Evolutionary conservation across 805 yeast species (phyloP).

Genomic region (Dipodascus albidus): DNA sequence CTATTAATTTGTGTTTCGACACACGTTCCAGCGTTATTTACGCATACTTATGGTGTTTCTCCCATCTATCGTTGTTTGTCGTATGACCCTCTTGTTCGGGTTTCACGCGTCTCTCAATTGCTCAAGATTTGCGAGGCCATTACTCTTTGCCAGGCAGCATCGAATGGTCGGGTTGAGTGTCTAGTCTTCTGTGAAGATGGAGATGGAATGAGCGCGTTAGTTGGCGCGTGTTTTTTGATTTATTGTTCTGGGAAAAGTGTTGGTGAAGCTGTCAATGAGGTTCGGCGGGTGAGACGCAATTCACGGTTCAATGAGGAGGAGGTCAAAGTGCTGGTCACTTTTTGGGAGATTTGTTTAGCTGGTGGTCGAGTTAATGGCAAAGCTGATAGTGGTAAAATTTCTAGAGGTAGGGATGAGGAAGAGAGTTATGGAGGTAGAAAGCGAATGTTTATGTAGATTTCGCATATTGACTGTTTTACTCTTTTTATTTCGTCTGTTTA

Average conservation of each 20-base stretch:
- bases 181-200: slow-evolving; percentile 1
- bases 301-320: neutral
- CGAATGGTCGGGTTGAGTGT: neutral
- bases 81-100: neutral
- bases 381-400: neutral
- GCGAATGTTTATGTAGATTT: neutral
- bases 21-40: neutral
- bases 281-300: neutral
- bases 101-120: neutral
- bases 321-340: slow-evolving; percentile 1
- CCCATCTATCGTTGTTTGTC: neutral
- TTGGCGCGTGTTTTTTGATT: neutral
- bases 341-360: neutral
- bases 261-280: neutral
- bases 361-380: neutral
- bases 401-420: neutral
- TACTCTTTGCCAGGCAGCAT: neutral
- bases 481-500: neutral
- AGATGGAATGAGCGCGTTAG: neutral
- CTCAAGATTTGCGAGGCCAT: slow-evolving; percentile 1
- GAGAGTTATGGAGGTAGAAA: neutral
- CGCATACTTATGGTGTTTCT: neutral
- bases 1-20: neutral
- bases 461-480: neutral
- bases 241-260: neutral